phyloP scores from a whole-genome alignment of 2,329 filamentous ascomycete genomes.

The Botryosphaeria dothidea region DNA sequence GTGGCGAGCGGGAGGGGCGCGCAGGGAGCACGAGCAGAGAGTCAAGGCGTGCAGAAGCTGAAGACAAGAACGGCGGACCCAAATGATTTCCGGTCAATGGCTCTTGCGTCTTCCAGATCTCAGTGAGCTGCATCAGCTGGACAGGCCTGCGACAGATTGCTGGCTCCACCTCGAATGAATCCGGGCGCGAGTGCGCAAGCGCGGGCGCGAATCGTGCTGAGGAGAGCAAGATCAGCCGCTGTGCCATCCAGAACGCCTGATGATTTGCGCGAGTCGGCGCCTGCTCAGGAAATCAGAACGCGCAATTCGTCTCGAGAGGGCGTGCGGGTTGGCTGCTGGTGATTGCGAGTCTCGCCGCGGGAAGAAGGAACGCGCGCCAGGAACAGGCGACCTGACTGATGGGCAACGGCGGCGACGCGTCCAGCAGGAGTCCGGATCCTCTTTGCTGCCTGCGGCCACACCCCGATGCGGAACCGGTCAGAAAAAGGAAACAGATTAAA shows the following conservation, averaged over 20 bases:
- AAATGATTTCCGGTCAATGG: background rate
- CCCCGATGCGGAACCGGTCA: background rate
- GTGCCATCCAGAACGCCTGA: constrained; percentile 11
- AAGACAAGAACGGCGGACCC: background rate
- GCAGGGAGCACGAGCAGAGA: constrained; percentile 1
- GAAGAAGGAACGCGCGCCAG: background rate
- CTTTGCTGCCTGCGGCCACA: background rate
- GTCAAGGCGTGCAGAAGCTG: background rate
- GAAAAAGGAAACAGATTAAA: background rate
- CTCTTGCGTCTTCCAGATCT: background rate
- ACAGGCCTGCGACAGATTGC: background rate
- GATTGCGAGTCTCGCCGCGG: background rate
- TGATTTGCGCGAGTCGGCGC: constrained; percentile 6
- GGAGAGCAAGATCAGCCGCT: background rate
- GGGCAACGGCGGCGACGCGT: background rate
- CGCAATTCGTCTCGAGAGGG: background rate
- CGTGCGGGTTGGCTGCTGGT: background rate
- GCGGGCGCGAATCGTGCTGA: background rate
- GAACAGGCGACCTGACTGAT: background rate
- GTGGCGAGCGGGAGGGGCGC: constrained; percentile 8
- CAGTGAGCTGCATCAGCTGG: background rate
- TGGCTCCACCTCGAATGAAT: background rate
- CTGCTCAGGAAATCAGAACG: background rate
- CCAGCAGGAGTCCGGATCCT: background rate
- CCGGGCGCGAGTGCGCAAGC: background rate